Base-by-base conservation (phyloP, 2,329 filamentous ascomycete genomes). In the Pseudogymnoascus sp. region DNA sequence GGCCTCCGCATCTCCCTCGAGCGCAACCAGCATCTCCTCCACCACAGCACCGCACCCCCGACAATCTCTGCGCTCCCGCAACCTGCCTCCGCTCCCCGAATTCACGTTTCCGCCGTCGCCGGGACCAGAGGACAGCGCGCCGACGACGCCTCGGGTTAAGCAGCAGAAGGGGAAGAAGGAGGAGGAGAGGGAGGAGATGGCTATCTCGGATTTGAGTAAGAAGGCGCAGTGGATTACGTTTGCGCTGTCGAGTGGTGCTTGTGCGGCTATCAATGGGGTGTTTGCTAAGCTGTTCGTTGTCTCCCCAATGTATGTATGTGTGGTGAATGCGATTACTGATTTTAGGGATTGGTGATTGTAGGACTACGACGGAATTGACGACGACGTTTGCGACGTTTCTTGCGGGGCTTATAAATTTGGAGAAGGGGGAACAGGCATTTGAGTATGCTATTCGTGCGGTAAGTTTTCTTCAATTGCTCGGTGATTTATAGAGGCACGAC, bases 1-100 rank as follows among this genome's bases (percentile, higher is more conserved):
- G 4, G 94, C 93, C 70, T 96, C 91, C 0, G 92, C 92, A 0
- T 84, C 82, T 0, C 86, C 88, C 62, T 86, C 90, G 80, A 99
- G 94, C 25, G 94, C 94, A 78, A 99, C 94, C 75, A 95, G 96
- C 74, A 97, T 97, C n/a, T 94, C 94, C 74, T 97, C 74, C 42
- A 97, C 90, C 5, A 99, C 90, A 0, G 89, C 90, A 70, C 96
- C 93, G 23, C 94, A 94, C 92, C 64, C 96, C 92, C 21, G 93
- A 97, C 65, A 99, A 78, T 0, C 88, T 87, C 4, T 97, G 76
- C 67, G 89, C 88, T 73, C 99, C 97, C 0, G 44, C 23, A 40
- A 60, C 25, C 33, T 60, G 1, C 33, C 59, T 25, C 33, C 18
- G 25, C 23, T 60, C 33, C 59, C 59, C 16, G 59, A 60, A 38